Percentiles rank a stretch among this genome's conserved stretches.
These are phyloP conservation scores for Eimeria sp. DNA, from an alignment of 169 alveolate genomes.

Conservation along the genomic window DNA sequence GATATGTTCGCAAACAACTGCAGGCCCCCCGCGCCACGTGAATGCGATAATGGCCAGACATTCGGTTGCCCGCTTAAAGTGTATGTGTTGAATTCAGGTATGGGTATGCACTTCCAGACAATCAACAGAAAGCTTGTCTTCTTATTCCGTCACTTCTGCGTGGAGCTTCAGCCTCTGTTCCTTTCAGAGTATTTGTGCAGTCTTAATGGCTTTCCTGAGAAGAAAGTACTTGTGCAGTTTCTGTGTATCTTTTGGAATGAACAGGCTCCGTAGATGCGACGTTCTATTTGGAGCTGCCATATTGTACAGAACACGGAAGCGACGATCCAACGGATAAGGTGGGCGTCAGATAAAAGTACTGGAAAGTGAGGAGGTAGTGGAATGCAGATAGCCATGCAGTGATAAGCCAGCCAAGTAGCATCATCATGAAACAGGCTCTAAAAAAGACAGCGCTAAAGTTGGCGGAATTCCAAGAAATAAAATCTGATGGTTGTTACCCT, in stretches of 20 bases:
- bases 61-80: slow-evolving; percentile 76
- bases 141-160: background rate
- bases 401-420: background rate
- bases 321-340: slow-evolving; percentile 75
- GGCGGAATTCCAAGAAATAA: background rate
- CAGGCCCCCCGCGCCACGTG: slow-evolving; percentile 78
- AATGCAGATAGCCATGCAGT: background rate
- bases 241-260: background rate
- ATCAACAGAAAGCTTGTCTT: background rate
- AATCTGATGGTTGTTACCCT: background rate
- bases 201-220: background rate
- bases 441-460: background rate
- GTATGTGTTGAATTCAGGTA: slow-evolving; percentile 71
- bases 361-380: too few relatives aligned
- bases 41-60: slow-evolving; percentile 71
- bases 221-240: background rate
- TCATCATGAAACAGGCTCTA: background rate
- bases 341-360: background rate
- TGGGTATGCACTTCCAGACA: background rate
- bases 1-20: background rate
- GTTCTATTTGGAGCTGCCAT: slow-evolving; percentile 69
- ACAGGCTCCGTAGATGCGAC: slow-evolving; percentile 66
- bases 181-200: background rate
- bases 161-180: background rate
- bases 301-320: slow-evolving; percentile 78